Evolutionary conservation across 306 rosid genomes (phyloP), one percentile per base, ranked within the genome.

Genomic region (Hippophae tibetana): DNA sequence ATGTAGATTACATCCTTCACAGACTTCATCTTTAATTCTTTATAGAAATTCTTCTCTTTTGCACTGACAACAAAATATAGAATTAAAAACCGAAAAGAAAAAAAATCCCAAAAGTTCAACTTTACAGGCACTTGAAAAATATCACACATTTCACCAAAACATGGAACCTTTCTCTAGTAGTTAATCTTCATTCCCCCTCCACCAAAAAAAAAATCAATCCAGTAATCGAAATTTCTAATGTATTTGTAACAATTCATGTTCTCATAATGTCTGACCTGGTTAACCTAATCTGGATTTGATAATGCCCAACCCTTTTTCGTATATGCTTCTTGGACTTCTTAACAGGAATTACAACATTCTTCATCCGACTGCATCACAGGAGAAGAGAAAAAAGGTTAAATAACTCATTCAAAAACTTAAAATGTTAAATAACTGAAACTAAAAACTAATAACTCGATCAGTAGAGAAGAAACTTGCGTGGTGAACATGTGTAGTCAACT

Each of bases 321-420:
- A 77, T 93, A 93, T 58, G 99, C 97, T 81, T 89, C 99, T 9
- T 97, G 97, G 64, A 93, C 97, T 10, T 93, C 99, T 81, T 93
- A 97, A 41, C 99, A 89, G 38, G 82, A 62, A 76, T 89, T 88
- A 75, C 97, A 93, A 67, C 99, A 93, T 4, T 93, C 90, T 6
- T 93, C 95, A 58, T 93, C 95, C 46, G 86, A 18, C 99, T 93
- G 78, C 56, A 73, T 62, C 31, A 43, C 57, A 51, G 9, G 25
- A 68, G 11, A 56, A 42, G 58, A 27, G 5, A 47, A 43, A 47
- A 43, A 13, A 23, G 41, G 41, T 6, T 55, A 25, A 31, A 11
- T 41, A 23, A 69, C 31, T 43, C 56, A 64, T 27, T 51, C 44
- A 57, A 27, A 45, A 62, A 42, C 11, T 3, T 69, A 63, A 60